phyloP scores from a whole-genome alignment of 352 stramenopile species.

The Globisporangium spinosum region DNA sequence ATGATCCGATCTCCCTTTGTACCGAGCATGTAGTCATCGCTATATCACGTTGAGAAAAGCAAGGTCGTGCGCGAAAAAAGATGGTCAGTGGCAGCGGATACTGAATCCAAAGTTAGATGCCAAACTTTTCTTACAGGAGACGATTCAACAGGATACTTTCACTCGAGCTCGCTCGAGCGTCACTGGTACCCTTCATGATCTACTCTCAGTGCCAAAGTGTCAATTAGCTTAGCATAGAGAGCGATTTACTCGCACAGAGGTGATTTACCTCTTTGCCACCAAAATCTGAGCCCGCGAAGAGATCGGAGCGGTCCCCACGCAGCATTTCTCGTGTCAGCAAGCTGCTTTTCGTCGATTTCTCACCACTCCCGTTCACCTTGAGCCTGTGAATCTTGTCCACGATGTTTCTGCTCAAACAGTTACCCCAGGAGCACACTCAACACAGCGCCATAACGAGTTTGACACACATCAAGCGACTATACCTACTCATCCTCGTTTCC shows the following conservation, averaged over 20 bases:
- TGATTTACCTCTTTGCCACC: constrained; percentile 2
- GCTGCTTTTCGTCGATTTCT: not conserved
- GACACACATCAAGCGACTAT: not conserved
- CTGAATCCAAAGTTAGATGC: not conserved
- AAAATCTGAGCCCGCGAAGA: not conserved
- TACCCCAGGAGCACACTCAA: not conserved
- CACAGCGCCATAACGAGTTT: not conserved
- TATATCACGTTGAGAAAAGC: constrained; percentile 12
- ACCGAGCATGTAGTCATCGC: constrained; percentile 49
- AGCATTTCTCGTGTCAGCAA: not conserved
- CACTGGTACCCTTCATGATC: constrained; percentile 1
- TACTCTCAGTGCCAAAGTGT: not conserved
- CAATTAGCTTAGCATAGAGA: not conserved
- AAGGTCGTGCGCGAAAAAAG: not conserved
- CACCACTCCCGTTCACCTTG: not conserved
- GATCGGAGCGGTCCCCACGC: not conserved
- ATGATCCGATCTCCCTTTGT: constrained; percentile 41
- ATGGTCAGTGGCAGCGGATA: not conserved
- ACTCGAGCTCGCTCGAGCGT: not conserved
- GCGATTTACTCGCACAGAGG: no score
- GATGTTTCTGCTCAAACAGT: not conserved
- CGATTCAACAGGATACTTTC: constrained; percentile 34
- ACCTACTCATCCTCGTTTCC: constrained; percentile 30
- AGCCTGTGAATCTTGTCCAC: constrained; percentile 9
- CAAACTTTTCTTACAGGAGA: constrained; percentile 28